These are phyloP conservation scores for Quercus glauca DNA, from an alignment of 306 rosid genomes.

Conservation along the genomic window DNA sequence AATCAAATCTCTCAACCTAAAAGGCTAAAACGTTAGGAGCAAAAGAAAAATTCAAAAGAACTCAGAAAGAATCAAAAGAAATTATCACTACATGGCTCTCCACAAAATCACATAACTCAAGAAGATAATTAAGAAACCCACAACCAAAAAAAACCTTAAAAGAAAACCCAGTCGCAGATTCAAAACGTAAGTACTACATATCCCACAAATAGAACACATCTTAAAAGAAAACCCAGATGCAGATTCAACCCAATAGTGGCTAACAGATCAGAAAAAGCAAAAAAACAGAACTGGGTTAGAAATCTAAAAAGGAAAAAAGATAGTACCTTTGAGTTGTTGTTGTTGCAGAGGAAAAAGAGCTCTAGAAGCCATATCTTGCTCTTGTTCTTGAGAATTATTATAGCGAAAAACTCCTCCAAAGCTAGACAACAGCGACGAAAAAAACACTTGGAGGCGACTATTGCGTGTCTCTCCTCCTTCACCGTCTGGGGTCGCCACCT, in stretches of 20 bases:
- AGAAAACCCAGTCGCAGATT: background rate
- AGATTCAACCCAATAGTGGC: background rate
- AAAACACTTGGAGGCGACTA: slow-evolving; percentile 64
- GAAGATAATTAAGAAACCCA: background rate
- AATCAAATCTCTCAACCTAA: background rate
- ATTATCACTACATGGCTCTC: too few species aligned
- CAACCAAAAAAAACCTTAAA: background rate
- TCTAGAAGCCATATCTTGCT: slow-evolving; percentile 51
- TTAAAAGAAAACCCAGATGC: background rate
- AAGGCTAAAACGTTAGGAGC: background rate
- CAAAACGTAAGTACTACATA: background rate
- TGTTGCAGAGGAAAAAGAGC: slow-evolving; percentile 32
- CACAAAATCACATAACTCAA: background rate
- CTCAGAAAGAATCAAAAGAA: background rate
- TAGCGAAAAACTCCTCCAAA: slow-evolving; percentile 65
- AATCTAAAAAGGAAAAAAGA: background rate
- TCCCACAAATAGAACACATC: background rate
- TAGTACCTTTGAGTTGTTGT: slow-evolving; percentile 29
- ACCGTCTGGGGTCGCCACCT: slow-evolving; percentile 57
- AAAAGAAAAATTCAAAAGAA: background rate
- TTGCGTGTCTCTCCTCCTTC: slow-evolving; percentile 56
- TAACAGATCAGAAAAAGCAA: background rate
- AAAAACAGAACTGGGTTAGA: background rate
- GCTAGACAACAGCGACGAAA: slow-evolving; percentile 62
- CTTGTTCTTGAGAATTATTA: slow-evolving; percentile 32